These are phyloP conservation scores for Boletus rubropictus DNA, from an alignment of 768 basidiomycete genomes.

Conservation along the genomic window DNA sequence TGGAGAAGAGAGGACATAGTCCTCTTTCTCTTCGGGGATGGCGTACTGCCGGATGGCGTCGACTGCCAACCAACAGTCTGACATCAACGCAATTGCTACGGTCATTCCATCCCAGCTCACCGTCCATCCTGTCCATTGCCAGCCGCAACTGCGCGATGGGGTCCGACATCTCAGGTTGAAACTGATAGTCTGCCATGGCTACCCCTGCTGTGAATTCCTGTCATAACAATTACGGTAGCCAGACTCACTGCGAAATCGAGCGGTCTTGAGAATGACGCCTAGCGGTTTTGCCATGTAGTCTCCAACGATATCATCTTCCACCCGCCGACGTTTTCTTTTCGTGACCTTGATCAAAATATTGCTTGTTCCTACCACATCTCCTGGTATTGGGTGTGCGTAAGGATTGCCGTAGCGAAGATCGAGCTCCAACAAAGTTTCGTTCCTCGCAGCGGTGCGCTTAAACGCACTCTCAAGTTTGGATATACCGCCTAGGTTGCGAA, in stretches of 20 bases:
- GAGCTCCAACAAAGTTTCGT: slow-evolving; percentile 68
- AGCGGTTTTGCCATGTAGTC: slow-evolving; percentile 71
- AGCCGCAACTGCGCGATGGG: slow-evolving; percentile 61
- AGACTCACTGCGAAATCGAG: slow-evolving; percentile 80
- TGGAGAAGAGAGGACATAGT: slow-evolving; percentile 41
- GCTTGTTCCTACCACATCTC: slow-evolving; percentile 68
- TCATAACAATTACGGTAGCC: not conserved
- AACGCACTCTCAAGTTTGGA: slow-evolving; percentile 70
- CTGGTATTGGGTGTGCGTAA: slow-evolving; percentile 79
- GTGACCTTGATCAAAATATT: slow-evolving; percentile 86
- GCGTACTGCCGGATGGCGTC: slow-evolving; percentile 65
- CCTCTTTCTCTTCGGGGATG: slow-evolving; percentile 64
- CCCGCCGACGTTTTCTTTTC: slow-evolving; percentile 54
- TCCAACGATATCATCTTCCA: slow-evolving; percentile 37
- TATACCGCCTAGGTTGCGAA: slow-evolving; percentile 67
- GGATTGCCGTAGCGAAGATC: slow-evolving; percentile 66
- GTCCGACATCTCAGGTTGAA: slow-evolving; percentile 67
- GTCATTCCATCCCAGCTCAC: slow-evolving; percentile 38
- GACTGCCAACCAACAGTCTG: slow-evolving; percentile 40
- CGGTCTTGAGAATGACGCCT: slow-evolving; percentile 76
- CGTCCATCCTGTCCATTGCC: slow-evolving; percentile 77
- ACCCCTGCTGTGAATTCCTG: slow-evolving; percentile 2
- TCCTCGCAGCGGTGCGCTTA: slow-evolving; percentile 56
- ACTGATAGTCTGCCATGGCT: slow-evolving; percentile 97
- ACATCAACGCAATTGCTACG: not conserved